Base-by-base conservation (phyloP, 495 filamentous ascomycete species). In the Xylaria telfairii region DNA sequence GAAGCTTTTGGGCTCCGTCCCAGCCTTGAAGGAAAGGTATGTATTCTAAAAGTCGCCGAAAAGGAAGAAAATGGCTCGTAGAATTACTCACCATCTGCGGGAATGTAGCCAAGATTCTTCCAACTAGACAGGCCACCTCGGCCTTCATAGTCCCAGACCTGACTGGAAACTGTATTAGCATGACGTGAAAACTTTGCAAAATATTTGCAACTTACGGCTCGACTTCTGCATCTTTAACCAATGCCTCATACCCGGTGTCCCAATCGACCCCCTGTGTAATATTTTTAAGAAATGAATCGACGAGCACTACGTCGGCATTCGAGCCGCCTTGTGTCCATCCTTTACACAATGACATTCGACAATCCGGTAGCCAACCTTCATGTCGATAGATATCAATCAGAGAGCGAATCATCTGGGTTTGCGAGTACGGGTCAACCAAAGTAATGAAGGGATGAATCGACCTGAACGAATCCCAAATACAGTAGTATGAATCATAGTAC, bases 401-500 rank as follows among this genome's bases (percentile, higher is more conserved):
- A 71, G 85, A 87, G 34, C 89, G 82, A 47, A 92, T 83, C 88
- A 91, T 90, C 26, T 82, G 78, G 0, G 87, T 87, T 77, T 91
- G 88, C 1, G 87, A 86, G 9, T 84, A 61, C 0, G 90, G 90
- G 75, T 92, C 91, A 17, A 92, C 69, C 37, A 93, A 72, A 0
- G 90, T 92, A 59, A 93, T 76, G 24, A 93, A 79, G 24, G 88
- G 88, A 70, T 91, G 90, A 44, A 89, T 88, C 46, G 84, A 88
- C 12, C 91, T 85, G 74, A 89, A 93, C 5, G 86, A 88, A 77
- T 93, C 91, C 91, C 90, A 92, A 24, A 81, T 81, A 65, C 89
- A 92, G 71, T 93, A 93, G 75, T 85, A 92, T 42, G 87, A 90
- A 71, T 93, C 91, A 67, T 88, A 93, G 73, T 93, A 92, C 10